Conservation (phyloP, 2,329 filamentous ascomycete species). For the Xylariaceae sp. region DNA sequence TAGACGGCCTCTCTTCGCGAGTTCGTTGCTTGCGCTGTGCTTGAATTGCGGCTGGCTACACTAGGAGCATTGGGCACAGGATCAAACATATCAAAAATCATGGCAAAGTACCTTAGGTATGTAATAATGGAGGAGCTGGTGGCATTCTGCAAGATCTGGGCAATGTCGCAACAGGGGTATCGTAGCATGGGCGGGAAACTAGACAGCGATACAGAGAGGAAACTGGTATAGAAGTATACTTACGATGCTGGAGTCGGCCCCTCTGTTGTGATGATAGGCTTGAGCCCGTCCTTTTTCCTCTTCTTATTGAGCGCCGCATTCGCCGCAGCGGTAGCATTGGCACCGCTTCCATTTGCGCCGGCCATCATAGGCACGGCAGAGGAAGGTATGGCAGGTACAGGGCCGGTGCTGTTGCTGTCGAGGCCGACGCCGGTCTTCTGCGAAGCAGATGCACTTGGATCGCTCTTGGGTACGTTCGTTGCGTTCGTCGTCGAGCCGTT, state of each 20-base stretch:
- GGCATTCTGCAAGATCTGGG: too few relatives aligned
- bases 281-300: constrained; percentile 69
- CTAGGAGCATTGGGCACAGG: too few relatives aligned
- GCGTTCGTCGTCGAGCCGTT: background rate
- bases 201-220: background rate
- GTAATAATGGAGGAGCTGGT: too few relatives aligned
- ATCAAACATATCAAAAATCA: too few relatives aligned
- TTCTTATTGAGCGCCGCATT: constrained; percentile 53
- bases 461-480: background rate
- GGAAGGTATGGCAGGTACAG: constrained; percentile 11
- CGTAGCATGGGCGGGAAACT: background rate
- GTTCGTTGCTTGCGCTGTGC: too few relatives aligned
- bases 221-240: constrained; percentile 19
- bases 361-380: constrained; percentile 29
- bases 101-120: too few relatives aligned
- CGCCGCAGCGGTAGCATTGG: constrained; percentile 16
- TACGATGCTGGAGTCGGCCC: constrained; percentile 36
- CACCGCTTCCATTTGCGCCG: constrained; percentile 31
- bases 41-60: too few relatives aligned
- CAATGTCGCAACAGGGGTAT: background rate
- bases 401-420: constrained; percentile 3
- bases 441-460: background rate
- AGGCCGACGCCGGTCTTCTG: background rate
- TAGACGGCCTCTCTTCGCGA: too few relatives aligned
- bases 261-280: constrained; percentile 73